Evolutionary conservation across 495 filamentous ascomycete genomes (phyloP).

Genomic region (Hyphodiscus hymeniophilus): DNA sequence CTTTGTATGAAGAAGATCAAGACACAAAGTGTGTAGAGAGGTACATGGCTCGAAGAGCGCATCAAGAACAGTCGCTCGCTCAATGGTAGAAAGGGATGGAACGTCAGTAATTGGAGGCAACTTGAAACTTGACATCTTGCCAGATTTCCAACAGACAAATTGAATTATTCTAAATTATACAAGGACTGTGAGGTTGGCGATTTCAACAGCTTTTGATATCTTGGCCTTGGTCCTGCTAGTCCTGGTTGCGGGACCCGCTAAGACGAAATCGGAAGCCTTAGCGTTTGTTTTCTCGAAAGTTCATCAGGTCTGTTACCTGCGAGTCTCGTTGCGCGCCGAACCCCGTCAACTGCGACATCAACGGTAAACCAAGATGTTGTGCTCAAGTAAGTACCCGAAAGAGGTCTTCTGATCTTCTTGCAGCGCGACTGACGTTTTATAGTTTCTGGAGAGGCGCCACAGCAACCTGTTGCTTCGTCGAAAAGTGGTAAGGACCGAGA

Average conservation of each 20-base stretch:
- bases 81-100: constrained; percentile 44
- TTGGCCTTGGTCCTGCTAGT: neutral
- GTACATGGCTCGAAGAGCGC: constrained; percentile 79
- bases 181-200: too few relatives aligned
- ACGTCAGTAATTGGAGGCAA: constrained; percentile 47
- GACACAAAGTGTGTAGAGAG: constrained; percentile 61
- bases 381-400: constrained; percentile 53
- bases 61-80: constrained; percentile 60
- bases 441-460: constrained; percentile 97
- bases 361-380: constrained; percentile 50
- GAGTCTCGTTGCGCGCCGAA: constrained; percentile 12
- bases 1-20: constrained; percentile 55
- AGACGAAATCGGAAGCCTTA: constrained; percentile 3
- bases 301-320: neutral
- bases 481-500: constrained; percentile 69
- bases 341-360: constrained; percentile 11
- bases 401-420: neutral
- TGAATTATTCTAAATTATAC: too few relatives aligned
- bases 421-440: constrained; percentile 20
- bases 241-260: too few relatives aligned
- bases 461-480: constrained; percentile 86
- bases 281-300: neutral
- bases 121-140: constrained; percentile 19
- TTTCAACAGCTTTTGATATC: neutral
- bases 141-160: too few relatives aligned